Evolutionary conservation across 164 flowering plant species (phyloP).

Genomic region (Santalum album): DNA sequence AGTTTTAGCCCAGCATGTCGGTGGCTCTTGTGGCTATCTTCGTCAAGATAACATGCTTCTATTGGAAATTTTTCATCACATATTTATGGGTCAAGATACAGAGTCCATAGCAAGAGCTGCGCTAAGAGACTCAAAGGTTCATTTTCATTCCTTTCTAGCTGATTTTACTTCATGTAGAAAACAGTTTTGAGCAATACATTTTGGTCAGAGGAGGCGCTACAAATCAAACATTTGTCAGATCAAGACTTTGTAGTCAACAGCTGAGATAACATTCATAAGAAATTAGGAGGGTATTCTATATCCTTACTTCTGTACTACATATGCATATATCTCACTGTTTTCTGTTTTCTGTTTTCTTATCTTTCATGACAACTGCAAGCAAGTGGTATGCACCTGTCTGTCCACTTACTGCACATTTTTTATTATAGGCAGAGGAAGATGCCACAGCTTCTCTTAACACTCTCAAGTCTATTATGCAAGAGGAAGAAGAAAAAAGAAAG

Average conservation of each 20-base stretch:
- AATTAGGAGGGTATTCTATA: too few species aligned
- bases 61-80: conserved; percentile 65
- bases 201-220: too few species aligned
- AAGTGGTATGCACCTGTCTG: too few species aligned
- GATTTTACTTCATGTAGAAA: background rate
- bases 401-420: background rate
- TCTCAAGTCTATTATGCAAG: conserved; percentile 62
- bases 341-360: too few species aligned
- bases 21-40: conserved; percentile 50
- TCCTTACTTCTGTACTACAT: too few species aligned
- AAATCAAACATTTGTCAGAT: too few species aligned
- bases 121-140: conserved; percentile 43
- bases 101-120: conserved; percentile 54
- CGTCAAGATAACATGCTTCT: conserved; percentile 84
- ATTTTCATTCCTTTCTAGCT: conserved; percentile 6
- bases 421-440: conserved; percentile 35
- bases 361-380: too few species aligned
- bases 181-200: too few species aligned
- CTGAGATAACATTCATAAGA: too few species aligned
- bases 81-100: conserved; percentile 73
- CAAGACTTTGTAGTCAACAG: too few species aligned
- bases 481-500: conserved; percentile 64
- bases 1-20: conserved; percentile 63
- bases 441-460: conserved; percentile 35
- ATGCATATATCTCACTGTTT: too few species aligned